A percentile compares a stretch with the other conserved stretches of the same genome.
Conservation (phyloP, 345 rosid genomes). For the Eucalyptus erythrocorys region DNA sequence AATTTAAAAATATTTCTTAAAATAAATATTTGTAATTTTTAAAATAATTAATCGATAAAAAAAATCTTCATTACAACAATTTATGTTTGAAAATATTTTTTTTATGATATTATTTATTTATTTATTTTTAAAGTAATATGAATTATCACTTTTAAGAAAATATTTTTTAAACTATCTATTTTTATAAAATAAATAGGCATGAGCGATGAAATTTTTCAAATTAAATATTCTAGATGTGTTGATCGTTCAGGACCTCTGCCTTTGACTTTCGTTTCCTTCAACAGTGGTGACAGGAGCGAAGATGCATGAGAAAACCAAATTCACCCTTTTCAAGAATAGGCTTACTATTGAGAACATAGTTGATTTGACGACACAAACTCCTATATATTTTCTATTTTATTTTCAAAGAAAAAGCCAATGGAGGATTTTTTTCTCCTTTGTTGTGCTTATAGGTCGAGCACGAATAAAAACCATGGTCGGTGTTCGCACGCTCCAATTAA, state of each 20-base stretch:
- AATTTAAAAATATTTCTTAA: fast-evolving
- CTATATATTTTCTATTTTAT: background rate
- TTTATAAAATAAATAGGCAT: background rate
- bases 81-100: background rate
- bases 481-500: too few species aligned
- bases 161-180: fast-evolving
- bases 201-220: background rate
- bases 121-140: background rate
- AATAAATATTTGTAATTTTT: background rate
- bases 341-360: background rate
- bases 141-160: fast-evolving
- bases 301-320: background rate
- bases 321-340: background rate
- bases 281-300: background rate
- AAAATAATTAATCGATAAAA: background rate
- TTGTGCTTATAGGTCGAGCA: background rate
- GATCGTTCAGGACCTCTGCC: background rate
- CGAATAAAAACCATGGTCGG: background rate
- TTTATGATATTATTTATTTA: background rate
- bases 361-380: background rate
- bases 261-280: background rate
- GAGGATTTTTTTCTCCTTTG: background rate
- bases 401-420: background rate
- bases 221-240: background rate
- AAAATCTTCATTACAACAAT: background rate